A percentile compares a stretch with the other conserved stretches of the same genome.
These are phyloP conservation scores for Cladosporium sp. DNA, from an alignment of 2,329 filamentous ascomycete genomes.

Conservation along the genomic window DNA sequence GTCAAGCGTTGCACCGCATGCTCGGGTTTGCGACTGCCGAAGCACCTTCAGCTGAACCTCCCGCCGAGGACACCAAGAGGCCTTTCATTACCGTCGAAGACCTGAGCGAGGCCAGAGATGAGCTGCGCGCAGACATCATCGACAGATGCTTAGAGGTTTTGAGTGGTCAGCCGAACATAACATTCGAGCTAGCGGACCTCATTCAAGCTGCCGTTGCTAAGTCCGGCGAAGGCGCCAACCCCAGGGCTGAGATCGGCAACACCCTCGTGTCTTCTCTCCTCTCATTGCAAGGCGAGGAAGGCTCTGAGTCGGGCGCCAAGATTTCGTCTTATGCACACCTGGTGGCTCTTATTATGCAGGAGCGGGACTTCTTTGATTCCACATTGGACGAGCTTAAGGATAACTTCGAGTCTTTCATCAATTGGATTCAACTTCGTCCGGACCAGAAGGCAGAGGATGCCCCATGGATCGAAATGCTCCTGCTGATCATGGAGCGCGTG, in stretches of 20 bases:
- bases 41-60: constrained; percentile 7
- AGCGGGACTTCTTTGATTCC: constrained; percentile 70
- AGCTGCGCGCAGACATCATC: constrained; percentile 71
- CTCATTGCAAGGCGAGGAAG: constrained; percentile 53
- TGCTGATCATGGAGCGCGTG: constrained; percentile 83
- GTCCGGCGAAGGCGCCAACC: constrained; percentile 52
- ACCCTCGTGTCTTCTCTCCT: constrained; percentile 81
- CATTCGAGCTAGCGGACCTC: constrained; percentile 84
- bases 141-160: constrained; percentile 88
- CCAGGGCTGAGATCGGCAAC: constrained; percentile 68
- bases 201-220: constrained; percentile 66
- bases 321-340: constrained; percentile 90
- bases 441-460: constrained; percentile 68
- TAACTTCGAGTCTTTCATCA: constrained; percentile 67
- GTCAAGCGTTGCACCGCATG: not conserved
- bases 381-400: constrained; percentile 69
- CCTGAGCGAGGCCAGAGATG: constrained; percentile 66
- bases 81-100: constrained; percentile 62
- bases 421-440: constrained; percentile 67
- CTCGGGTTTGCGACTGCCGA: not conserved
- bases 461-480: constrained; percentile 84
- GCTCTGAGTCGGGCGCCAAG: constrained; percentile 55
- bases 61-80: constrained; percentile 29
- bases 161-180: constrained; percentile 77
- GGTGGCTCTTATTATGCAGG: constrained; percentile 78